Base-by-base conservation (phyloP, 768 basidiomycete species). In the Mrakia frigida region DNA sequence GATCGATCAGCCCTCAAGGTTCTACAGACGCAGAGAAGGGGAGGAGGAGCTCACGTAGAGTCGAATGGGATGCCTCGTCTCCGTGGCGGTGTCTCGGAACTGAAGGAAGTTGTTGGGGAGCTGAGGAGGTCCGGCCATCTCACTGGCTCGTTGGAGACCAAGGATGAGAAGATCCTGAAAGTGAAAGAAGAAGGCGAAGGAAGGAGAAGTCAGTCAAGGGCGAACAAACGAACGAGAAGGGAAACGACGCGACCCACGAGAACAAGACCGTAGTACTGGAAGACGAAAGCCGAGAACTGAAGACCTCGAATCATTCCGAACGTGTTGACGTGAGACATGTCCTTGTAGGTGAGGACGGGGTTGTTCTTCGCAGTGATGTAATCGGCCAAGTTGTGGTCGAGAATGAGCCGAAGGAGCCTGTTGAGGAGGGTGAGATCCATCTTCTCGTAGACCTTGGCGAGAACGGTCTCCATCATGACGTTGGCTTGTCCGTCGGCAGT, bases 311-410 rank as follows among this genome's bases (percentile, higher is more conserved):
- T 98, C 78, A 99, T 87, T 82, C 97, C 97, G 79, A 92, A 98
- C 0, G 92, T 94, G 79, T 99, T 98, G 72, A 94, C 77, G 67
- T 78, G 77, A 33, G 77, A 78, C 77, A 78, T 78, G 46, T 78
- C 77, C 73, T 78, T 78, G 77, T 78, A 78, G 13, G 77, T 78
- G 33, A 78, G 63, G 41, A 78, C 77, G 41, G 77, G 77, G 84
- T 98, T 98, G 86, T 98, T 98, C 89, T 98, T 98, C 28, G 94
- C 92, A 5, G 97, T 99, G 82, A 98, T 98, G 83, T 99, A 99
- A 81, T 98, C 96, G 31, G 97, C 97, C 86, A 99, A 83, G 83
- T 99, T 99, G 87, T 98, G 97, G 81, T 99, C 97, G 79, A 98
- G 88, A 81, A 99, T 98, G 52, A 98, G 89, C 74, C 97, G 93